phyloP scores from a whole-genome alignment of 306 rosid species.

The Castanospermum australe region DNA sequence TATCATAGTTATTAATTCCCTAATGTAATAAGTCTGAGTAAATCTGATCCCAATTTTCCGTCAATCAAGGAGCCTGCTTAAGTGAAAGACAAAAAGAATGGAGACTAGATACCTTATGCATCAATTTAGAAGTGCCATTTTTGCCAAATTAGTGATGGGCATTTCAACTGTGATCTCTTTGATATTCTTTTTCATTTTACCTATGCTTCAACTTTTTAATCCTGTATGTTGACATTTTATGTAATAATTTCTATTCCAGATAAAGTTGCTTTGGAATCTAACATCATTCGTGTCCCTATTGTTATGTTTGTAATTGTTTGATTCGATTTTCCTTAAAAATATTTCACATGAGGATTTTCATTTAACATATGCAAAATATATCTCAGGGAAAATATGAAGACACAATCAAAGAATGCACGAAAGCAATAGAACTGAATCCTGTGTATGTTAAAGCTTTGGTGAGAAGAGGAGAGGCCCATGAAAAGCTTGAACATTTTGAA shows the following conservation, averaged over 20 bases:
- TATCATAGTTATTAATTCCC: background rate
- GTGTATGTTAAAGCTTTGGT: slow-evolving; percentile 69
- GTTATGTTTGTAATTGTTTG: background rate
- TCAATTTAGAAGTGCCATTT: background rate
- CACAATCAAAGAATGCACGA: slow-evolving; percentile 82
- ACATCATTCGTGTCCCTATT: background rate
- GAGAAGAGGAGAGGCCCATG: slow-evolving; percentile 92
- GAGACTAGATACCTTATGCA: background rate
- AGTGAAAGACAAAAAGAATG: background rate
- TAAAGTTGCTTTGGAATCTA: slow-evolving; percentile 8
- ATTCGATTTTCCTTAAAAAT: background rate
- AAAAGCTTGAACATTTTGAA: slow-evolving; percentile 90
- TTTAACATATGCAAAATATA: slow-evolving; percentile 13
- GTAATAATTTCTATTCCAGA: background rate
- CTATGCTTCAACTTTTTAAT: background rate
- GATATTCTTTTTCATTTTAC: background rate
- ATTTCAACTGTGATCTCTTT: background rate
- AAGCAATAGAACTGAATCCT: slow-evolving; percentile 87
- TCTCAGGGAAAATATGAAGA: slow-evolving; percentile 74
- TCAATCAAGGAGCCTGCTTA: background rate
- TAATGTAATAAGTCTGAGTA: background rate
- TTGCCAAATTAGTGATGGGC: background rate
- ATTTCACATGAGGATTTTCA: background rate
- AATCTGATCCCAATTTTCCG: background rate
- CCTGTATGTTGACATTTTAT: background rate